Evolutionary conservation across 495 filamentous ascomycete species (phyloP).

Genomic region (Emericellopsis terricola): DNA sequence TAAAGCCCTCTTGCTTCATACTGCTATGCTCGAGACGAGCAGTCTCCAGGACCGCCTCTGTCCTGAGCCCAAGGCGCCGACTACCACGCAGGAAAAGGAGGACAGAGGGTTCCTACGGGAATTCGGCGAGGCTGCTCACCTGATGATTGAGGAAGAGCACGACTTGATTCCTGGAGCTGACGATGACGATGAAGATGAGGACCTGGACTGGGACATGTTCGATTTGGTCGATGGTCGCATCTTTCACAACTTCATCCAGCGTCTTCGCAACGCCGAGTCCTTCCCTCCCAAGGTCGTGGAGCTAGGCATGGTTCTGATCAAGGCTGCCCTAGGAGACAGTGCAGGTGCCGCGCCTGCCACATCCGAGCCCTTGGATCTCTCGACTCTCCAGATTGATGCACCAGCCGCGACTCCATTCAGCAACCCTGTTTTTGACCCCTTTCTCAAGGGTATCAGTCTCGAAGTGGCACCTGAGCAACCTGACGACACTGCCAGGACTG

Average conservation of each 20-base stretch:
- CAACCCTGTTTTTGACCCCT: constrained; percentile 37
- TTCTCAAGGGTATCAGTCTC: constrained; percentile 35
- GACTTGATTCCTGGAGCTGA: no score
- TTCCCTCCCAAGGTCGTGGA: constrained; percentile 6
- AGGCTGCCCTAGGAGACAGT: no score
- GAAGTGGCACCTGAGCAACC: constrained; percentile 10
- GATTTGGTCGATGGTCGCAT: constrained; percentile 53
- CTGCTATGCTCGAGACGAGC: constrained; percentile 11
- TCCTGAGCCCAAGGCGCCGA: neutral
- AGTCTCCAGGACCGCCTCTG: constrained; percentile 11
- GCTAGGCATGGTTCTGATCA: constrained; percentile 6
- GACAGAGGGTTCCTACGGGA: constrained; percentile 8
- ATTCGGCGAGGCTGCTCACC: constrained; percentile 3
- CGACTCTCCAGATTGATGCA: constrained; percentile 29
- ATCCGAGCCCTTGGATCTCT: constrained; percentile 5
- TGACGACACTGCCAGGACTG: constrained; percentile 5
- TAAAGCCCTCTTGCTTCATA: constrained; percentile 13
- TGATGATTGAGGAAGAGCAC: constrained; percentile 1
- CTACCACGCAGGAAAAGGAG: neutral
- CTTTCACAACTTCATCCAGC: constrained; percentile 12
- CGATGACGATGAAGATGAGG: constrained; percentile 1
- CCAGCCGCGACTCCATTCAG: constrained; percentile 28
- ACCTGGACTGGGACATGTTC: constrained; percentile 26
- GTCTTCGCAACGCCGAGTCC: constrained; percentile 3
- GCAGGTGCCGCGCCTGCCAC: constrained; percentile 10